Evolutionary conservation across 306 rosid genomes (phyloP), one percentile per base, ranked within the genome.

Genomic region (Geum urbanum): DNA sequence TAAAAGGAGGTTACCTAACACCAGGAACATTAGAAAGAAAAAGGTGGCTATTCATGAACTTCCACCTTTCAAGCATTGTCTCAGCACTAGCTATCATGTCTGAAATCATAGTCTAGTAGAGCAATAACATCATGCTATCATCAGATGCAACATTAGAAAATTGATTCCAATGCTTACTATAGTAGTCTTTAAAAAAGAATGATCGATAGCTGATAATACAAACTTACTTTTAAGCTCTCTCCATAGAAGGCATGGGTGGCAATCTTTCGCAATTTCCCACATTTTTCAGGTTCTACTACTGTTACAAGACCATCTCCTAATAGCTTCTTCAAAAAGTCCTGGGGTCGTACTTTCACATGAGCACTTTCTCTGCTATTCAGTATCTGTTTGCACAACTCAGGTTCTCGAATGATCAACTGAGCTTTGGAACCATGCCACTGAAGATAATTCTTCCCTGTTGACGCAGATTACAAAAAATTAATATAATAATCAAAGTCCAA

Each of bases 221-320:
- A 47, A 22, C 70, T 52, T 54, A 78, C 82, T 27, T 63, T 74
- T 69, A 78, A 64, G 71, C 66, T 78, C 15, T 70, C 76, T 5
- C 67, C 76, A 27, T 63, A 76, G 72, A 74, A 69, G 44, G 75
- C 62, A 37, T 54, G 46, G 12, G 53, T 74, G 16, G 66, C 63
- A 1, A 69, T 41, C 72, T 70, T 79, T 13, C 84, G 13, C 18
- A 71, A 3, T 45, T 72, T 78, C 0, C 41, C 71, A 81, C 86
- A 82, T 32, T 61, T 75, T 72, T 75, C 71, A 49, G 68, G 72
- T 5, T 78, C 62, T 0, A 52, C 4, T 19, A 66, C 27, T 49
- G 69, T 67, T 45, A 50, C 64, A 47, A 78, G 57, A 2, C 86
- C 83, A 72, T 76, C 64, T 51, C 81, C 81, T 4, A 79, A 72